Evolutionary conservation across 352 stramenopile genomes (phyloP).

Genomic region (Pseudoperonospora humuli): DNA sequence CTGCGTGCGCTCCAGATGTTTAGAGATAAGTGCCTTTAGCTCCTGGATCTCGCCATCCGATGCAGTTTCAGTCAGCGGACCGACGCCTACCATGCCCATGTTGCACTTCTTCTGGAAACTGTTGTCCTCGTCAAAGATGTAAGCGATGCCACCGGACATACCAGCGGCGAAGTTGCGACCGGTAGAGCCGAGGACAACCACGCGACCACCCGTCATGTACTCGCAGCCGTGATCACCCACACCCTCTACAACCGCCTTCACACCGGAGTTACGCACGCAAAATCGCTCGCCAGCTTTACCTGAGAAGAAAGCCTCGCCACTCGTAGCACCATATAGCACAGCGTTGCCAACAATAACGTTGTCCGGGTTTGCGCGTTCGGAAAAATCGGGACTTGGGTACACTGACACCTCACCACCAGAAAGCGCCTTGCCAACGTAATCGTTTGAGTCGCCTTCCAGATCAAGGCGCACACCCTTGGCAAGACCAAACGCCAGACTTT

Average conservation of each 20-base stretch:
- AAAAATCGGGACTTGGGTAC: constrained; percentile 63
- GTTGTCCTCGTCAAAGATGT: constrained; percentile 93
- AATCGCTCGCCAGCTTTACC: constrained; percentile 95
- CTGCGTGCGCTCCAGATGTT: constrained; percentile 85
- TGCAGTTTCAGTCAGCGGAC: constrained; percentile 63
- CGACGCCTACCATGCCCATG: constrained; percentile 90
- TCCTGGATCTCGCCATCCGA: constrained; percentile 61
- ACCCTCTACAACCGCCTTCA: constrained; percentile 93
- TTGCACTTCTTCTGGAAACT: constrained; percentile 92
- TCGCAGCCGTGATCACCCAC: constrained; percentile 95
- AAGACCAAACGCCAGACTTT: constrained; percentile 91
- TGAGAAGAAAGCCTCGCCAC: constrained; percentile 91
- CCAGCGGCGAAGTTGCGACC: constrained; percentile 95
- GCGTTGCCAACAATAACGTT: constrained; percentile 95
- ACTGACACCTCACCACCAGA: constrained; percentile 91
- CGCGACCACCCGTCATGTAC: constrained; percentile 96
- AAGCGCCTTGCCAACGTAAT: constrained; percentile 94
- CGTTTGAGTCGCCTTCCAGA: constrained; percentile 91
- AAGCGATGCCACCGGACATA: constrained; percentile 95
- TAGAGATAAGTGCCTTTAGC: constrained; percentile 83
- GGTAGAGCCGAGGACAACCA: constrained; percentile 90
- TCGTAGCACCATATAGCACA: constrained; percentile 91
- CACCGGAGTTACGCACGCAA: constrained; percentile 94
- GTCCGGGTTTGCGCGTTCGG: constrained; percentile 55
- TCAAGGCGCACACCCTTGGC: constrained; percentile 90